Percentiles rank a stretch among this genome's conserved stretches.
These are phyloP conservation scores for Aspergillus tubingensis DNA, from an alignment of 2,329 filamentous ascomycete genomes.

Conservation along the genomic window DNA sequence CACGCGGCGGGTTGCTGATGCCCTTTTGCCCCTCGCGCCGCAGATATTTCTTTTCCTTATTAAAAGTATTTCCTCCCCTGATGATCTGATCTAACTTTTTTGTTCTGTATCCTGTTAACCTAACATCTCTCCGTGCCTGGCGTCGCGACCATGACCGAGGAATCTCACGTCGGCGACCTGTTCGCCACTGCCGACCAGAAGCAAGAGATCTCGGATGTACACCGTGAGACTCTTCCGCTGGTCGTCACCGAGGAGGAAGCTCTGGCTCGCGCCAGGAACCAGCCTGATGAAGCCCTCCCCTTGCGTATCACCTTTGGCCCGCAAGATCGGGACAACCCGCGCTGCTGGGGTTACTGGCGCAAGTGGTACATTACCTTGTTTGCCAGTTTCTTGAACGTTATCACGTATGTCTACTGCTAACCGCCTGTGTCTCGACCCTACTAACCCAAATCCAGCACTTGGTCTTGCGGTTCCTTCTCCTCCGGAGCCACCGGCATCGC, in stretches of 20 bases:
- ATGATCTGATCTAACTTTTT: neutral
- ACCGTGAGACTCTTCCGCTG: constrained; percentile 17
- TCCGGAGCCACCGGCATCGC: constrained; percentile 30
- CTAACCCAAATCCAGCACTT: constrained; percentile 19
- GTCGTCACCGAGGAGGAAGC: constrained; percentile 28
- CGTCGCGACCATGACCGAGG: constrained; percentile 1
- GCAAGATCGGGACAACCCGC: constrained; percentile 39
- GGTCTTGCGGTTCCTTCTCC: constrained; percentile 32
- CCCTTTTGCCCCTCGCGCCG: neutral
- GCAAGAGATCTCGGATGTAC: constrained; percentile 19
- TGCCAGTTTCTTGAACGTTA: constrained; percentile 39
- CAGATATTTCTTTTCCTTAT: too few species aligned
- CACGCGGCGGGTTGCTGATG: neutral
- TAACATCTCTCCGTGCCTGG: neutral
- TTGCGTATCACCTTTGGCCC: constrained; percentile 24
- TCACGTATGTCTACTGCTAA: constrained; percentile 23
- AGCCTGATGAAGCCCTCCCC: constrained; percentile 27
- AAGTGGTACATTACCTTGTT: constrained; percentile 48
- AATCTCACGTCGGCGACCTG: neutral
- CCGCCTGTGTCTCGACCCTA: neutral
- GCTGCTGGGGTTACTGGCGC: constrained; percentile 41
- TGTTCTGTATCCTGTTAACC: neutral
- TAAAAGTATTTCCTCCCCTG: neutral
- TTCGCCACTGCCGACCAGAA: neutral
- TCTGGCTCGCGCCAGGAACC: constrained; percentile 24